A percentile compares a stretch with the other conserved stretches of the same genome.
Conservation (phyloP, 1,284 basidiomycete genomes). For the Austroboletus novae-zelandiae region DNA sequence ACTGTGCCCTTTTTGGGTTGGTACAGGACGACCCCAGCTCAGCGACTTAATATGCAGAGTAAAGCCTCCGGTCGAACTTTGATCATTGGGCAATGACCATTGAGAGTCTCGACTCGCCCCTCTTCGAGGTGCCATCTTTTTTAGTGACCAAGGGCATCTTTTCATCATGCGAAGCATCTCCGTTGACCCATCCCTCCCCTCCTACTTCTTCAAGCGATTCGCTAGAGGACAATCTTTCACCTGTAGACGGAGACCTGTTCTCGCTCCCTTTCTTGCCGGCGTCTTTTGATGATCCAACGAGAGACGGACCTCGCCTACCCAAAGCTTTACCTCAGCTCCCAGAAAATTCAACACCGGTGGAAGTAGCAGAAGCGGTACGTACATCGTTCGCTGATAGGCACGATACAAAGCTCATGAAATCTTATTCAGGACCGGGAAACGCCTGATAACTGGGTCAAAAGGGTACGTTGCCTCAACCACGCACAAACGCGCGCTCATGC, state of each 20-base stretch:
- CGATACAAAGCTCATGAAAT: background rate
- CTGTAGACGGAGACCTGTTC: conserved; percentile 5
- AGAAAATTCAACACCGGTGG: conserved; percentile 14
- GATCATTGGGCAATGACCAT: conserved; percentile 1
- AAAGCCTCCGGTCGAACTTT: background rate
- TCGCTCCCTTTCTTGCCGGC: conserved; percentile 15
- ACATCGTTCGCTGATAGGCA: background rate
- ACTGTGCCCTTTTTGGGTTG: no score
- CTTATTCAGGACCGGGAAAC: conserved; percentile 32
- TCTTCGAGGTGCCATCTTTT: conserved; percentile 4
- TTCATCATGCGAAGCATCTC: conserved; percentile 7
- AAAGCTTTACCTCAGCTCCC: conserved; percentile 19
- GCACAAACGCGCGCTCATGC: background rate
- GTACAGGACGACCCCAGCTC: no score
- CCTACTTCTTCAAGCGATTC: conserved; percentile 8
- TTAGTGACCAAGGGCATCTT: background rate
- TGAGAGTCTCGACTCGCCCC: conserved; percentile 1
- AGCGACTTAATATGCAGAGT: background rate
- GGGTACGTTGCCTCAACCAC: conserved; percentile 24
- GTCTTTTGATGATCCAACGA: conserved; percentile 17
- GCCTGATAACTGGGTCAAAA: conserved; percentile 44
- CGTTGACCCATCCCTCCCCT: conserved; percentile 13
- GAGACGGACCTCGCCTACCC: conserved; percentile 20
- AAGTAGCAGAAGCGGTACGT: conserved; percentile 23
- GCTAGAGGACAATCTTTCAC: background rate